phyloP scores from a whole-genome alignment of 306 rosid species.

The Trifolium fragiferum region DNA sequence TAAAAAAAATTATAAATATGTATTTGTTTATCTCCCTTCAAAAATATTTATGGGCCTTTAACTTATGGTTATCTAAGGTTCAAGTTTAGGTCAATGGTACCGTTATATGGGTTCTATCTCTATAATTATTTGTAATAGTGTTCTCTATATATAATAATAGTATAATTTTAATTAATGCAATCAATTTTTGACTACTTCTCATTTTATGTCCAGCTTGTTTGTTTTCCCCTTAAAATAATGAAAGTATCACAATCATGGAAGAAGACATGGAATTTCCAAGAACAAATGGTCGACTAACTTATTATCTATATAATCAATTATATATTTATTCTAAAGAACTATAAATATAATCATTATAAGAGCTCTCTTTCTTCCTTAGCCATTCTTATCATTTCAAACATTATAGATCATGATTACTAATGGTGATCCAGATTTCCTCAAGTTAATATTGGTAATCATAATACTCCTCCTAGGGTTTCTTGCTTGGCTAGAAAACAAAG shows the following conservation, averaged over 20 bases:
- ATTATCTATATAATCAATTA: background rate
- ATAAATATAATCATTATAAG: conserved; percentile 10
- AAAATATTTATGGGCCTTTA: too few relatives aligned
- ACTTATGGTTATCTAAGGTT: too few relatives aligned
- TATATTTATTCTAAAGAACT: background rate
- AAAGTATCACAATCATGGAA: conserved; percentile 25
- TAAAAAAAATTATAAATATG: too few relatives aligned
- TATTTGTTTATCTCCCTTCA: too few relatives aligned
- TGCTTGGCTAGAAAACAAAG: conserved; percentile 35
- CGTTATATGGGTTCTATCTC: too few relatives aligned
- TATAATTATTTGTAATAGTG: too few relatives aligned
- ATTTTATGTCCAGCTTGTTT: background rate
- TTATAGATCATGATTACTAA: conserved; percentile 25
- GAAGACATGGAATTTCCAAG: conserved; percentile 32
- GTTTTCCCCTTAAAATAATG: conserved; percentile 18
- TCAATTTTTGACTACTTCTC: conserved; percentile 38
- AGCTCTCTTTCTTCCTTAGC: background rate
- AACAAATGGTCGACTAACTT: conserved; percentile 18
- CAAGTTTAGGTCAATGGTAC: too few relatives aligned
- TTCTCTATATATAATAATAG: too few relatives aligned
- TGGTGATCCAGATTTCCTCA: conserved; percentile 24
- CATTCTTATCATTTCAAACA: background rate
- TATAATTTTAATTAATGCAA: background rate
- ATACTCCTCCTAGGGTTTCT: conserved; percentile 32
- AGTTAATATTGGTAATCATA: conserved; percentile 25